A percentile compares a stretch with the other conserved stretches of the same genome.
Evolutionary conservation across 2,329 filamentous ascomycete genomes (phyloP).

Genomic region (Fusarium tupiense): DNA sequence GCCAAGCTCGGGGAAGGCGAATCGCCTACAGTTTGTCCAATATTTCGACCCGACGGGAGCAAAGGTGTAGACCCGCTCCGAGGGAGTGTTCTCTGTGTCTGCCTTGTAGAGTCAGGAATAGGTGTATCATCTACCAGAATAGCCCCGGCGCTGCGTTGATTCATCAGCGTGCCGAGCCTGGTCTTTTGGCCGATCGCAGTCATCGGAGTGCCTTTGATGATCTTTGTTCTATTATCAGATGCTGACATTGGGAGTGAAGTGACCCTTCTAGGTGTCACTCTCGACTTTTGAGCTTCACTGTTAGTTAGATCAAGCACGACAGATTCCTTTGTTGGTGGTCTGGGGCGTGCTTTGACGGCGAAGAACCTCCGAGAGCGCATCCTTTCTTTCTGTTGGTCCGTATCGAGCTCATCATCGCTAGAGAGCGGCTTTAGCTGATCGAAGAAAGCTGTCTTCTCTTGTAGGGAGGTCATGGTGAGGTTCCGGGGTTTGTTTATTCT

Average conservation of each 20-base stretch:
- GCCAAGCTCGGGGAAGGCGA: constrained; percentile 40
- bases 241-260: constrained; percentile 27
- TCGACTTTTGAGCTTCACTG: constrained; percentile 23
- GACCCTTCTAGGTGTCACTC: constrained; percentile 32
- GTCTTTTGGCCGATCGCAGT: constrained; percentile 33
- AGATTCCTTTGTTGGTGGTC: constrained; percentile 2
- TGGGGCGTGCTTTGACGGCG: constrained; percentile 7
- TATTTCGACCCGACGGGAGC: constrained; percentile 28
- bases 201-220: constrained; percentile 48
- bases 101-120: constrained; percentile 41
- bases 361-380: constrained; percentile 45
- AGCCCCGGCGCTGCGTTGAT: constrained; percentile 29
- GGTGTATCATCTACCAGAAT: constrained; percentile 43
- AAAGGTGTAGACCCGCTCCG: constrained; percentile 48
- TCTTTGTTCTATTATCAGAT: neutral
- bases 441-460: constrained; percentile 60
- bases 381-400: constrained; percentile 48
- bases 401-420: constrained; percentile 45
- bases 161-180: constrained; percentile 29
- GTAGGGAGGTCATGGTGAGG: constrained; percentile 42
- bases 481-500: neutral
- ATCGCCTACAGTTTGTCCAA: constrained; percentile 12
- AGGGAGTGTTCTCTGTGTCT: constrained; percentile 23
- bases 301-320: constrained; percentile 27
- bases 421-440: constrained; percentile 51